Evolutionary conservation across 768 basidiomycete species (phyloP), one percentile per base, ranked within the genome.

Genomic region (Glaciozyma martinii): DNA sequence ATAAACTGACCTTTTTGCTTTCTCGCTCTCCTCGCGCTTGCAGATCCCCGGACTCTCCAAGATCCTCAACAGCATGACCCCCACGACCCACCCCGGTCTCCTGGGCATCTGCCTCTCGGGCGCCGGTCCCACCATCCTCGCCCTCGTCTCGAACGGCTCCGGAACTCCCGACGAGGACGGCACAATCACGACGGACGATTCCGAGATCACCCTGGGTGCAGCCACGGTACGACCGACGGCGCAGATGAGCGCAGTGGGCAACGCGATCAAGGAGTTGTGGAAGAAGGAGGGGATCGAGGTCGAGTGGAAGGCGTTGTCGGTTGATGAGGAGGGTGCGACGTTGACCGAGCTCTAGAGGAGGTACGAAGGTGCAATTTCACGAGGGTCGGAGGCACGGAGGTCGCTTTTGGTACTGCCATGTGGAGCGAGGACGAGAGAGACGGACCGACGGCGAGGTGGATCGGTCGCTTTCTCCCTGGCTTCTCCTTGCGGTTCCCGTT

Each of bases 81-180:
- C 93, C 8, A 71, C 82, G 13, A 86, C 89, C 0, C 93, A 98
- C 77, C 89, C 90, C 0, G 95, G 95, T n/a, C 80, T 99, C 6
- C 81, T 99, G 13, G 95, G 95, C 6, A 95, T 98, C 61, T 98
- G 95, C 76, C 84, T 99, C 42, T 98, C 94, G 3, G 95, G 95
- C 10, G 95, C 95, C 7, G 95, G 95, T 0, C 95, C 95, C 5
- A 97, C 95, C 8, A 95, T 98, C 67, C 83, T 99, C 66, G 95
- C 95, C 1, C 83, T 99, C 23, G 95, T 95, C n/a, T 70, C 61
- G 42, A 67, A 71, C 54, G 64, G 62, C 30, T 52, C 50, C n/a
- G 50, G 37, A 44, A 50, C 30, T 40, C 18, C 55, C 13, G 61
- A 25, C 2, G n/a, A 42, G 16, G 29, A 43, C 23, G 59, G 53